Base-by-base conservation (phyloP, 2,329 filamentous ascomycete genomes). In the Niveomyces coronatus region DNA sequence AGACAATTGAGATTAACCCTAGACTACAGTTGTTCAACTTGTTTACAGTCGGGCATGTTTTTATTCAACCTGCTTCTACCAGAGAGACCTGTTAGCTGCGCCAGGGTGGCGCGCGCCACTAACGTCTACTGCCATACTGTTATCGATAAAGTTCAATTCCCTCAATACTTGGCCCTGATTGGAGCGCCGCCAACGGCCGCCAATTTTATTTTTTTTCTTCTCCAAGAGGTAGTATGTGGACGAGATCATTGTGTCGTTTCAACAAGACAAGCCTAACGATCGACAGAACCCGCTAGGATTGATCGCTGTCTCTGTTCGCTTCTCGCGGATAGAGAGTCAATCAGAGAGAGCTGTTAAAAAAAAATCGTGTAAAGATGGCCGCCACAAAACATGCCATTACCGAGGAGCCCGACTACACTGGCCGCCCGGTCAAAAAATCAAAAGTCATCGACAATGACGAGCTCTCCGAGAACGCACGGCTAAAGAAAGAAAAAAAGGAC, bases 401-500 rank as follows among this genome's bases (percentile, higher is more conserved):
- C 22, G 61, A 63, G 38, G 54, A n/a, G n/a, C n/a, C 50, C 46
- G 59, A 63, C 40, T 48, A 50, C 27, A 39, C 47, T 9, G 45
- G 48, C 17, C 54, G 57, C 17, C 58, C 61, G 11, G 53, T 50
- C 45, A 64, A 64, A 51, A 64, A 64, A 52, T 53, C 55, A 42
- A 64, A 64, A 54, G 47, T 58, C 42, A 47, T 49, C 42, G 47
- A 52, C 35, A 46, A 47, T 35, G 47, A 54, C 30, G 45, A 49
- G 31, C 37, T 42, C 32, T 32, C 36, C 9, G 53, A 57, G 35
- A 55, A 55, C 50, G 51, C 50, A 27, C 51, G 52, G 20, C 20
- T 59, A 46, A 65, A 65, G 57, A 60, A 62, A 51, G 55, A 61
- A 46, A 61, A 58, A 47, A 63, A 62, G 51, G 58, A 61, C 23